These are phyloP conservation scores for Carex myosuroides DNA, from an alignment of 176 grass and related monocot genomes.

Conservation along the genomic window DNA sequence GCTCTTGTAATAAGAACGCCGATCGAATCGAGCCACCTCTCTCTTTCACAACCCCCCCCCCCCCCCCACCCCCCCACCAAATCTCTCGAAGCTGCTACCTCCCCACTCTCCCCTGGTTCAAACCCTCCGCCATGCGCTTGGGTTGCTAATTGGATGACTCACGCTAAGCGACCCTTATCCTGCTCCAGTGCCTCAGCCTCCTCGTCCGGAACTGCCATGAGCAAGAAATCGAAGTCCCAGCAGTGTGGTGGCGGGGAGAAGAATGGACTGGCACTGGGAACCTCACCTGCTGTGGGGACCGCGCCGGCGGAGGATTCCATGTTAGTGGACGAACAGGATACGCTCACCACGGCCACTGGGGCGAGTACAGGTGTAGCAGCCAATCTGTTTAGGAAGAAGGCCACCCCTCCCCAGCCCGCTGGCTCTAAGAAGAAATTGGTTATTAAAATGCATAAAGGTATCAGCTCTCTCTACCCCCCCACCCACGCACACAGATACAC, in stretches of 20 bases:
- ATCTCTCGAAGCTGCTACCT: constrained; percentile 10
- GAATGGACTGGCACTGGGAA: constrained; percentile 33
- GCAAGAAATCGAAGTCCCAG: constrained; percentile 27
- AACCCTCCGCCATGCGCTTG: constrained; percentile 23
- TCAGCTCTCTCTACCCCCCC: background rate
- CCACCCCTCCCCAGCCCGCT: constrained; percentile 69
- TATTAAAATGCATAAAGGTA: constrained; percentile 81
- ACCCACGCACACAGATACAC: background rate
- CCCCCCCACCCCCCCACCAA: background rate
- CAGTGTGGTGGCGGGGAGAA: constrained; percentile 19
- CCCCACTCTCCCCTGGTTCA: background rate
- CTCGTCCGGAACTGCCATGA: constrained; percentile 10
- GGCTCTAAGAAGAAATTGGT: constrained; percentile 71
- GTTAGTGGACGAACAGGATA: constrained; percentile 65
- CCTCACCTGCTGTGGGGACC: background rate
- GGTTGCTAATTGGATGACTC: constrained; percentile 28
- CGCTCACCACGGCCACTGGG: constrained; percentile 22
- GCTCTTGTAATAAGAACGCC: background rate
- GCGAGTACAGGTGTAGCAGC: constrained; percentile 43
- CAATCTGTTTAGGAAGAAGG: constrained; percentile 92
- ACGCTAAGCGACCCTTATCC: constrained; percentile 19
- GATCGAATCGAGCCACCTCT: constrained; percentile 13
- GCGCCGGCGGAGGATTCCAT: constrained; percentile 51
- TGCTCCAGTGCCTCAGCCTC: constrained; percentile 19
- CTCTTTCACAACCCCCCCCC: background rate